These are phyloP conservation scores for Biscutella laevigata DNA, from an alignment of 441 rosid genomes.

Conservation along the genomic window DNA sequence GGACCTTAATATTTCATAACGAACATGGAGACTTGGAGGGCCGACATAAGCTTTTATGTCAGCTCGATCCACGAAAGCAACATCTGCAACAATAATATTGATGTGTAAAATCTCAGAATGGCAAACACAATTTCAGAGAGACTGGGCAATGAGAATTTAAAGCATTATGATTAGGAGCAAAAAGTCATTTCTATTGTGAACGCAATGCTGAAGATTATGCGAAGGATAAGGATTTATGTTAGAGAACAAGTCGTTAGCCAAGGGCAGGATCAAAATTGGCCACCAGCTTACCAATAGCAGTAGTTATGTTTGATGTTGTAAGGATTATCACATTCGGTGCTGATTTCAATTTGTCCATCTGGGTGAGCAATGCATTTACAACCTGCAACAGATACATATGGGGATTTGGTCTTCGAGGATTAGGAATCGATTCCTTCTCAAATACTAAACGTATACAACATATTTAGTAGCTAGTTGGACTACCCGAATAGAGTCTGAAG, in stretches of 20 bases:
- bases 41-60: conserved; percentile 96
- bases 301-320: conserved; percentile 90
- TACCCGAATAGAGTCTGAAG: conserved; percentile 97
- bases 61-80: conserved; percentile 94
- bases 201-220: neutral
- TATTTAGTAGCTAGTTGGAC: neutral
- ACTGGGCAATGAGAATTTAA: neutral
- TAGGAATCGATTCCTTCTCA: neutral
- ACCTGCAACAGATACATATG: conserved; percentile 44
- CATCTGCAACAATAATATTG: conserved; percentile 44
- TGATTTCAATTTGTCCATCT: conserved; percentile 88
- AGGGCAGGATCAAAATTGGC: neutral
- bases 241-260: neutral
- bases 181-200: conserved; percentile 1
- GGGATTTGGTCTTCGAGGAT: conserved; percentile 5
- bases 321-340: conserved; percentile 85
- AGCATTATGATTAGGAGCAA: neutral
- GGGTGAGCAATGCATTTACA: conserved; percentile 92
- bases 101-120: neutral
- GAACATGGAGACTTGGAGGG: conserved; percentile 89
- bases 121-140: neutral
- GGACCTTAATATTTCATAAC: conserved; percentile 80
- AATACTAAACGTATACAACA: neutral
- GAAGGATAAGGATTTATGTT: neutral
- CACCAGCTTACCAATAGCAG: conserved; percentile 77